Base-by-base conservation (phyloP, 257 asterid genomes). In the Penstemon eatonii region DNA sequence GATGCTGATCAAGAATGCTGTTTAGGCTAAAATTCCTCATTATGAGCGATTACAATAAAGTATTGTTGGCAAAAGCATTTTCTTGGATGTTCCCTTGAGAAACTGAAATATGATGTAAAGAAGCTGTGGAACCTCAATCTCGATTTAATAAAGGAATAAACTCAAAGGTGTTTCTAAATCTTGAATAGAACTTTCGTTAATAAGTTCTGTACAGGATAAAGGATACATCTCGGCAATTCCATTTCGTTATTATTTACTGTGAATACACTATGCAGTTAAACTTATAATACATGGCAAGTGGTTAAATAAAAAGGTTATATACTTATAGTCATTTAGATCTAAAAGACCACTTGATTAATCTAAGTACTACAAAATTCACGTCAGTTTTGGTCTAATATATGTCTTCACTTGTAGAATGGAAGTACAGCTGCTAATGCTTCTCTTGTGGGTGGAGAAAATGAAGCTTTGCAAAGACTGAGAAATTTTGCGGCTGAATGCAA, bases 371-470 rank as follows among this genome's bases (percentile, higher is more conserved):
- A 33, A 5, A 67, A 25, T 53, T 6, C 59, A 55, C 10, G 33
- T 50, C 37, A 59, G 42, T 8, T 45, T 25, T 25, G 51, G 62
- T 53, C 42, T 45, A 65, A 38, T 71, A 56, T 60, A 47, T 46
- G 10, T 72, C 19, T 61, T 67, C 63, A 67, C 42, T 41, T 62
- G 76, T 75, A 93, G 97, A 87, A 85, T 13, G 96, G 93, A 53
- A 90, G 80, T 56, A 68, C 84, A 53, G 82, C 84, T 56, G 84
- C 83, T 19, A 84, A 80, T 87, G 86, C 92, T 77, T 76, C 88
- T 66, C 91, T 91, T 49, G 83, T 81, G 62, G 99, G 99, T 64
- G 99, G 99, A 67, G 99, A 94, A 84, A 87, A 85, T 41, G 94
- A 91, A 83, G 99, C 95, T 55, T 50, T 94, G 79, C 90, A 91